A percentile compares a stretch with the other conserved stretches of the same genome.
phyloP scores from a whole-genome alignment of 352 stramenopile genomes.

The Elongisporangium anandrum region DNA sequence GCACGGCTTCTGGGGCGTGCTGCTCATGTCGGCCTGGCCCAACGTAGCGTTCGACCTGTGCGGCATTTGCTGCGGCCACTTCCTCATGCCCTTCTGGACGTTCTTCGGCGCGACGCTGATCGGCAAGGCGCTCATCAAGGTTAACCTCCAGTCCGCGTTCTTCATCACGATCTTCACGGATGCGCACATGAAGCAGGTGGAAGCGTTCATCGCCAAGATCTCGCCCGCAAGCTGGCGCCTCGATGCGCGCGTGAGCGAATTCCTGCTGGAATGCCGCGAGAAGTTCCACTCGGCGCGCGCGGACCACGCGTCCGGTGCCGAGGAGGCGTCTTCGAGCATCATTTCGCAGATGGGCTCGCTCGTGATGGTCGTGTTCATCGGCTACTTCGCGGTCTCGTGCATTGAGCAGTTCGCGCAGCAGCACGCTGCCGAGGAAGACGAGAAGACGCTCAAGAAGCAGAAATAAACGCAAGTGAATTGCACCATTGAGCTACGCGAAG shows the following conservation, averaged over 20 bases:
- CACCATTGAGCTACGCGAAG: background rate
- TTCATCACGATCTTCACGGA: slow-evolving; percentile 92
- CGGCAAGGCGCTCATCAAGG: slow-evolving; percentile 92
- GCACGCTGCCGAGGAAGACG: slow-evolving; percentile 83
- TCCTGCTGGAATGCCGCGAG: slow-evolving; percentile 79
- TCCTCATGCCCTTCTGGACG: slow-evolving; percentile 94
- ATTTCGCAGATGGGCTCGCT: slow-evolving; percentile 77
- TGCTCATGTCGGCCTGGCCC: slow-evolving; percentile 92
- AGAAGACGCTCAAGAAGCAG: slow-evolving; percentile 81
- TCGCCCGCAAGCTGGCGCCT: slow-evolving; percentile 72
- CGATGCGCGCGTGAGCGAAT: slow-evolving; percentile 77
- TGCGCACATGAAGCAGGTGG: slow-evolving; percentile 75
- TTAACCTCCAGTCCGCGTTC: slow-evolving; percentile 87
- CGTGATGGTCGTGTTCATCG: slow-evolving; percentile 87
- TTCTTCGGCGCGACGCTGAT: slow-evolving; percentile 94
- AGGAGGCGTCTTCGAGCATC: slow-evolving; percentile 42
- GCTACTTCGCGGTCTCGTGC: slow-evolving; percentile 74
- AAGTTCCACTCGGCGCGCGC: slow-evolving; percentile 83
- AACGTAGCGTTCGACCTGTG: slow-evolving; percentile 95
- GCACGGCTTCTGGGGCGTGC: slow-evolving; percentile 91
- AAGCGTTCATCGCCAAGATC: slow-evolving; percentile 78
- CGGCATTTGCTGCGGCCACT: slow-evolving; percentile 93
- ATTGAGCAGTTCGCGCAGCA: slow-evolving; percentile 51
- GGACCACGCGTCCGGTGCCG: slow-evolving; percentile 44
- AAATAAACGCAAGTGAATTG: slow-evolving; percentile 18